Conservation (phyloP, 2,329 filamentous ascomycete genomes). For the Xylaria arbuscula region DNA sequence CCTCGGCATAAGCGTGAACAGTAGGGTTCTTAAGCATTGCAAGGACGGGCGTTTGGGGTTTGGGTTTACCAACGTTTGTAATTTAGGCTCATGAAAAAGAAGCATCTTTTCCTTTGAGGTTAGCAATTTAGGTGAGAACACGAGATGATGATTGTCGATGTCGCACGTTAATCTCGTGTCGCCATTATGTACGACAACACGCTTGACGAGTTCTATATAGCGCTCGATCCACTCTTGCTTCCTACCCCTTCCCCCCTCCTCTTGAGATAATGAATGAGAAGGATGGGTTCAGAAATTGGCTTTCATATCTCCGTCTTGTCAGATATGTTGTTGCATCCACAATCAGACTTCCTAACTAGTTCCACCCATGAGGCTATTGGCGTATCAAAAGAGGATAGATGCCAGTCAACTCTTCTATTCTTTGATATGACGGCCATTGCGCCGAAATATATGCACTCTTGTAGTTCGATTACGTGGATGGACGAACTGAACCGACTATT, state of each 20-base stretch:
- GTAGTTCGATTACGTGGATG: neutral
- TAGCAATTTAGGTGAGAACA: constrained; percentile 29
- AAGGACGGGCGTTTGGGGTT: constrained; percentile 49
- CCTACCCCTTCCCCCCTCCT: no score
- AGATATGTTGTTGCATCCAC: neutral
- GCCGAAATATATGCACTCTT: no score
- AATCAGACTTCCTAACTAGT: neutral
- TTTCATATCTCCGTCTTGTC: neutral
- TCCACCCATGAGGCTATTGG: neutral
- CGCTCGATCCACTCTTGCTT: neutral
- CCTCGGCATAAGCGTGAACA: constrained; percentile 59
- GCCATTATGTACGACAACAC: neutral
- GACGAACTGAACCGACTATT: neutral
- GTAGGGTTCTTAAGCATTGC: constrained; percentile 48
- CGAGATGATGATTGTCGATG: constrained; percentile 29
- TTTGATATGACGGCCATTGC: neutral
- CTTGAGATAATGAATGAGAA: neutral
- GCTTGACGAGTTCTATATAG: neutral
- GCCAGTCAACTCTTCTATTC: neutral
- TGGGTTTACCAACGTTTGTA: constrained; percentile 47
- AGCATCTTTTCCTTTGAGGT: constrained; percentile 33
- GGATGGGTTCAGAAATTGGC: neutral
- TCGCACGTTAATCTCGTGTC: neutral
- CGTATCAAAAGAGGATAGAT: neutral
- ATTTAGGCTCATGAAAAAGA: constrained; percentile 45